phyloP scores from a whole-genome alignment of 2,329 filamentous ascomycete genomes.

The Dactylellina cionopaga region DNA sequence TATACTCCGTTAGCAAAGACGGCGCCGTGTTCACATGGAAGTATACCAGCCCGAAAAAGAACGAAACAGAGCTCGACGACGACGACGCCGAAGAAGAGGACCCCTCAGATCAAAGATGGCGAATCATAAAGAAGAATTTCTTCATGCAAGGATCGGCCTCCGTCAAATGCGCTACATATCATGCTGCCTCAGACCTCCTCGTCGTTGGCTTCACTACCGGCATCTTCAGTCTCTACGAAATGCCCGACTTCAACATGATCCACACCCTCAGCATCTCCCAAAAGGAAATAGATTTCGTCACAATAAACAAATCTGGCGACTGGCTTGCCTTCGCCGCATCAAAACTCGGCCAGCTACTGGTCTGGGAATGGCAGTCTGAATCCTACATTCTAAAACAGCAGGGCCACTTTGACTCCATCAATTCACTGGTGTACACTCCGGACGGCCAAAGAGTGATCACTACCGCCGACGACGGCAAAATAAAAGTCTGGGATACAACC shows the following conservation, averaged over 20 bases:
- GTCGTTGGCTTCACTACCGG: conserved; percentile 96
- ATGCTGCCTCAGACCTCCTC: conserved; percentile 86
- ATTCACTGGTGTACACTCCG: conserved; percentile 89
- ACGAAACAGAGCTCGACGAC: conserved; percentile 62
- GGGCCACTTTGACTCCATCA: conserved; percentile 95
- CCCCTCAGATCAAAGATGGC: conserved; percentile 80
- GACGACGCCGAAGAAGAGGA: conserved; percentile 70
- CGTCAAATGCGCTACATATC: conserved; percentile 89
- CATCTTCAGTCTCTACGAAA: conserved; percentile 90
- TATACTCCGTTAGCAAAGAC: conserved; percentile 93
- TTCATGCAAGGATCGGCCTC: conserved; percentile 91
- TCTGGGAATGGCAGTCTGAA: conserved; percentile 99
- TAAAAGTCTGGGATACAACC: conserved; percentile 97
- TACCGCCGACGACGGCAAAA: conserved; percentile 93
- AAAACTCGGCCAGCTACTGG: conserved; percentile 91
- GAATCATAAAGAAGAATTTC: conserved; percentile 88
- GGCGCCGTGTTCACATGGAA: conserved; percentile 96
- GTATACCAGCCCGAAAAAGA: conserved; percentile 72
- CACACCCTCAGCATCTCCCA: conserved; percentile 94
- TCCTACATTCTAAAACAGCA: conserved; percentile 99
- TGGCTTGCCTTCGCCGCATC: conserved; percentile 98
- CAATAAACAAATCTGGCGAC: conserved; percentile 92
- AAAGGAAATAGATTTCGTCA: conserved; percentile 93
- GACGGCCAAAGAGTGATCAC: conserved; percentile 94
- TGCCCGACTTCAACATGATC: conserved; percentile 95